Conservation (phyloP, 2,329 filamentous ascomycete species). For the Helotiales sp. region DNA sequence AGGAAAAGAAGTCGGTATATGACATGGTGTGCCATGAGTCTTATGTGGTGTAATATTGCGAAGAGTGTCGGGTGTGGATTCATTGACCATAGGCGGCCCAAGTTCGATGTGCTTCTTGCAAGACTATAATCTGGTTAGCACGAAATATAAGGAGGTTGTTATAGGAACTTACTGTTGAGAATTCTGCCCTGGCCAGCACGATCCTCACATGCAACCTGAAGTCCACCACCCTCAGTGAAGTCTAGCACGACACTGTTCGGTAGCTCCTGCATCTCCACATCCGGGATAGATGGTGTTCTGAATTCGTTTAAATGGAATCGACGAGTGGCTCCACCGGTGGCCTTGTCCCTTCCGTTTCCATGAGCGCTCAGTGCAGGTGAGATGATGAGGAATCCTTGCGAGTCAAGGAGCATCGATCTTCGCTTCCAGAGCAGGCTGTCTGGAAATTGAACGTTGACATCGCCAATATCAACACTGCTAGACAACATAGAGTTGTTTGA, state of each 20-base stretch:
- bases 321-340: conserved; percentile 68
- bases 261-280: conserved; percentile 90
- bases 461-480: conserved; percentile 55
- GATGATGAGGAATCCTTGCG: conserved; percentile 81
- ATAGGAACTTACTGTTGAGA: conserved; percentile 47
- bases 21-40: neutral
- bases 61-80: neutral
- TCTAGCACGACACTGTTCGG: conserved; percentile 78
- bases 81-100: conserved; percentile 37
- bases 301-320: conserved; percentile 89
- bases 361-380: conserved; percentile 66
- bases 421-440: conserved; percentile 97
- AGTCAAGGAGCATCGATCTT: conserved; percentile 84
- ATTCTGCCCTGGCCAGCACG: conserved; percentile 61
- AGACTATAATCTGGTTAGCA: conserved; percentile 33
- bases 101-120: conserved; percentile 39
- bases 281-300: conserved; percentile 76
- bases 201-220: conserved; percentile 69
- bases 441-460: conserved; percentile 96
- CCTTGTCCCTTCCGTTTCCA: conserved; percentile 46
- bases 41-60: neutral
- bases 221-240: conserved; percentile 64
- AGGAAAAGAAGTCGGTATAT: conserved; percentile 11
- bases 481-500: conserved; percentile 44
- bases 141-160: neutral